Evolutionary conservation across 805 yeast species (phyloP).

Genomic region (Monosporozyma yasuniensis): DNA sequence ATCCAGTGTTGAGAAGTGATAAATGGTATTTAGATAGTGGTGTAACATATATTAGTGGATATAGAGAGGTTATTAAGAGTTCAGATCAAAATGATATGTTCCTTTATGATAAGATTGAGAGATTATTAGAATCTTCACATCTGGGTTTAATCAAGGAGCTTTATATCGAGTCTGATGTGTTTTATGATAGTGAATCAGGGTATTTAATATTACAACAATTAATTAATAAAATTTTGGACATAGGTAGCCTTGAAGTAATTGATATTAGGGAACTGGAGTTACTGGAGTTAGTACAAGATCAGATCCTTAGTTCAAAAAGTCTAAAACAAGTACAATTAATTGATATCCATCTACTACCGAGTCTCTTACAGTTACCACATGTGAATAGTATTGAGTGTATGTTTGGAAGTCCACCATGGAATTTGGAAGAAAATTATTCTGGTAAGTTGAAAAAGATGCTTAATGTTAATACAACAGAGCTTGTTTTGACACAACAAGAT

Average conservation of each 20-base stretch:
- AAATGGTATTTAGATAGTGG: conserved; percentile 30
- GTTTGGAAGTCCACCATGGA: background rate
- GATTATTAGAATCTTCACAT: conserved; percentile 33
- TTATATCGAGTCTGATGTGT: conserved; percentile 27
- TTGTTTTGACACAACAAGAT: conserved; percentile 27
- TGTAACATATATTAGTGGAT: conserved; percentile 34
- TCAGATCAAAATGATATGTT: conserved; percentile 32
- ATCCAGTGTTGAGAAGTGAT: conserved; percentile 26
- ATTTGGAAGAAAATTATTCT: background rate
- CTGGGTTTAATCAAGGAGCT: conserved; percentile 30
- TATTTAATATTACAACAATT: conserved; percentile 8
- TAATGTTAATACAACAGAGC: background rate
- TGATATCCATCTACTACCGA: conserved; percentile 2
- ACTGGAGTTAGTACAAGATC: conserved; percentile 9
- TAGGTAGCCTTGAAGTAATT: conserved; percentile 18
- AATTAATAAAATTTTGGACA: conserved; percentile 16
- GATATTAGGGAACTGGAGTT: conserved; percentile 15
- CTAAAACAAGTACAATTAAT: conserved; percentile 10
- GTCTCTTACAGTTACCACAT: background rate
- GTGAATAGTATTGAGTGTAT: background rate
- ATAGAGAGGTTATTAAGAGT: conserved; percentile 28
- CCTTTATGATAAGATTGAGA: conserved; percentile 33
- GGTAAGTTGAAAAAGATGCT: background rate
- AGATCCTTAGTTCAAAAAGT: conserved; percentile 5
- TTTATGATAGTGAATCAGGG: conserved; percentile 21